Evolutionary conservation across 768 basidiomycete species (phyloP), one percentile per base, ranked within the genome.

Genomic region (Podaxis mareebaensis): DNA sequence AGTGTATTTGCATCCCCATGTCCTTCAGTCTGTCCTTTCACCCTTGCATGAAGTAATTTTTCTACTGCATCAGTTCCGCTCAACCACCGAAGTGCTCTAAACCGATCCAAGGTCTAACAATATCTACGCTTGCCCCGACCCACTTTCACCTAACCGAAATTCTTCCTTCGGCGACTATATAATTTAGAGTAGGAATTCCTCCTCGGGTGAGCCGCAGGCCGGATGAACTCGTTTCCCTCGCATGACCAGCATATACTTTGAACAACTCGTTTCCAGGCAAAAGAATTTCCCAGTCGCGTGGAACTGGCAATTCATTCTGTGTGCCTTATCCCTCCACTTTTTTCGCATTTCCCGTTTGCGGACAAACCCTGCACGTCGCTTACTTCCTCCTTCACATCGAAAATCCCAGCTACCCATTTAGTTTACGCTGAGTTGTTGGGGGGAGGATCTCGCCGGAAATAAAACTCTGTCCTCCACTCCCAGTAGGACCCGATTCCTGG

Each of bases 401-500:
- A 44, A 28, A 20, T 24, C 22, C 22, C 40, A 28, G 36, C 15
- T 4, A n/a, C 3, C 13, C 17, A 20, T 17, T 8, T 7, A 1
- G 42, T n/a, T 8, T 46, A 17, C 44, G 2, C 20, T 20, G 17
- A 20, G 17, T 46, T 11, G 26, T 22, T 10, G 4, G 12, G 49
- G 11, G 30, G 54, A 36, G 36, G 54, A 56, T 56, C 54, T 56
- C 54, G 54, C 54, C 54, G 54, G 54, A 56, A 56, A 40, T 56
- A 56, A 56, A 36, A 13, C 39, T 26, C 22, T 4, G 12, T 6
- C 36, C 36, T 24, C 20, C 39, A 38, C 20, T 40, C 7, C 15
- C 44, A 17, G 2, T 20, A 46, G 15, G 15, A 4, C 44, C 44
- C 20, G 17, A 46, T 20, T n/a, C 44, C 7, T 20, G 20, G n/a